These are phyloP conservation scores for Erucastrum elatum DNA, from an alignment of 345 rosid genomes.

Conservation along the genomic window DNA sequence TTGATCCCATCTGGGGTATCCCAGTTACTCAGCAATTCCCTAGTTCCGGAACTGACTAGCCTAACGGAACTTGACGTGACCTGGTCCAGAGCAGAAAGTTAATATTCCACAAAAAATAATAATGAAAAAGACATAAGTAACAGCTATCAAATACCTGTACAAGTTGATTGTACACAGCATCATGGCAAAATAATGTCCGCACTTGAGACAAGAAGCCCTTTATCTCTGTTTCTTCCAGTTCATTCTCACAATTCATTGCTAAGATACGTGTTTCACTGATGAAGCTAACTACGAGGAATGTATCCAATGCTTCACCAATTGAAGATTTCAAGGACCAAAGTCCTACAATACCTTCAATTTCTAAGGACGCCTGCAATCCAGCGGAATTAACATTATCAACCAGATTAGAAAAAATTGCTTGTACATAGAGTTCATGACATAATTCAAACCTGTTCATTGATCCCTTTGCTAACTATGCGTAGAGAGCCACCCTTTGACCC, in stretches of 20 bases:
- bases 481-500: slow-evolving; percentile 44
- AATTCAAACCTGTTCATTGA: slow-evolving; percentile 85
- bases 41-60: too few relatives aligned
- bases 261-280: slow-evolving; percentile 72
- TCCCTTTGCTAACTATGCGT: slow-evolving; percentile 71
- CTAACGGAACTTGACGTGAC: too few relatives aligned
- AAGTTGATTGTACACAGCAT: slow-evolving; percentile 86
- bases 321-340: slow-evolving; percentile 98
- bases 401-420: background rate
- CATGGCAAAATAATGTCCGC: slow-evolving; percentile 96
- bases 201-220: slow-evolving; percentile 91
- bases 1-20: too few relatives aligned
- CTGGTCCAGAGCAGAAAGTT: too few relatives aligned
- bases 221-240: slow-evolving; percentile 97
- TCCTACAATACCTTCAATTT: slow-evolving; percentile 99
- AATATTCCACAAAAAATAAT: too few relatives aligned
- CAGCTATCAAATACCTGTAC: slow-evolving; percentile 56
- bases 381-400: slow-evolving; percentile 8
- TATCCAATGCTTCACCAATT: slow-evolving; percentile 85
- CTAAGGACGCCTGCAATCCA: slow-evolving; percentile 81
- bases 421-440: background rate
- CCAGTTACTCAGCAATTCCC: too few relatives aligned
- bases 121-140: too few relatives aligned
- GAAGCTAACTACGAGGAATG: slow-evolving; percentile 81
- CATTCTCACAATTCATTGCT: slow-evolving; percentile 97